phyloP scores from a whole-genome alignment of 2,329 filamentous ascomycete genomes.

The Didymella pomorum region DNA sequence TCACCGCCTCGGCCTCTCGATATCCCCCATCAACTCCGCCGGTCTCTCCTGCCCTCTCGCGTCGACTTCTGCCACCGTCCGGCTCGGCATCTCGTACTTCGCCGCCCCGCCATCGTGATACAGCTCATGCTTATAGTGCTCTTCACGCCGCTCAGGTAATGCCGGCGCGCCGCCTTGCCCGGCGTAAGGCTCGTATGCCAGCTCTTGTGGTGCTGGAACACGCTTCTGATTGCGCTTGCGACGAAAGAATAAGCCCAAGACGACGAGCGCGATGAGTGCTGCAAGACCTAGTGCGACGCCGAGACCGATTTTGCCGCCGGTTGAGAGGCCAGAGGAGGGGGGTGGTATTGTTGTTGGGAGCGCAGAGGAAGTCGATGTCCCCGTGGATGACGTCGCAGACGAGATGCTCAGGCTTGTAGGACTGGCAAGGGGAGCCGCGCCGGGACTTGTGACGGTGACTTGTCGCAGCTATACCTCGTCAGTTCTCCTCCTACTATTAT shows the following conservation, averaged over 20 bases:
- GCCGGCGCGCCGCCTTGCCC: not conserved
- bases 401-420: not conserved
- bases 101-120: constrained; percentile 12
- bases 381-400: not conserved
- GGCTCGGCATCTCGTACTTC: constrained; percentile 27
- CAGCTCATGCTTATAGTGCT: not conserved
- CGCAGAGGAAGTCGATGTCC: not conserved
- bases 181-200: not conserved
- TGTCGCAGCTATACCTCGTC: not conserved
- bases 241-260: constrained; percentile 64
- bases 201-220: not conserved
- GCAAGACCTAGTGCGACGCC: constrained; percentile 27
- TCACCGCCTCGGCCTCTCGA: not conserved
- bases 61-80: not conserved
- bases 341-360: constrained; percentile 1
- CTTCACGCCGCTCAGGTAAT: not conserved
- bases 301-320: constrained; percentile 31
- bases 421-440: not conserved
- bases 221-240: constrained; percentile 27
- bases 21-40: constrained; percentile 2
- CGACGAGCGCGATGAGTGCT: constrained; percentile 63
- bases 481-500: not conserved
- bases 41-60: not conserved
- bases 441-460: not conserved
- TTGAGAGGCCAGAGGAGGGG: constrained; percentile 26